phyloP scores from a whole-genome alignment of 495 filamentous ascomycete species.

The Penicillium pancosmium region DNA sequence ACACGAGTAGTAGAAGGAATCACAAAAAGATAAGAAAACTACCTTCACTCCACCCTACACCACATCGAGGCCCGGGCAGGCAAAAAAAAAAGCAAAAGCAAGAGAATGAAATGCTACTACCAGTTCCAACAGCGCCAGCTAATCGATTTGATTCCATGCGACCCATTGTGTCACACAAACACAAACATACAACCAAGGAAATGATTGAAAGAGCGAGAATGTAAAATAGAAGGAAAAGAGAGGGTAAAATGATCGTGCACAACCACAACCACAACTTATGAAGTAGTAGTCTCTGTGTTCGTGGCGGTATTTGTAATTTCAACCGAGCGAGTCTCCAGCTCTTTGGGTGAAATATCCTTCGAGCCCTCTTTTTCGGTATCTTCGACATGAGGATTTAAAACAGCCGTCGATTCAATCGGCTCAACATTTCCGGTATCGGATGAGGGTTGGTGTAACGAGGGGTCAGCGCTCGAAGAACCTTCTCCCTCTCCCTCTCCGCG shows the following conservation, averaged over 20 bases:
- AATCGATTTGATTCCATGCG: conserved; percentile 28
- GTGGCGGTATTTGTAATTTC: conserved; percentile 34
- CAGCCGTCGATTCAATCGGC: conserved; percentile 10
- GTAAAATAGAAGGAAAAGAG: conserved; percentile 4
- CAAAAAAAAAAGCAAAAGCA: conserved; percentile 4
- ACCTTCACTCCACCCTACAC: too few species aligned
- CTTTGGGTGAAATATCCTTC: conserved; percentile 33
- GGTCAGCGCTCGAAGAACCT: conserved; percentile 30
- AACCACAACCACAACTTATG: conserved; percentile 17
- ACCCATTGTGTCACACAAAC: conserved; percentile 7
- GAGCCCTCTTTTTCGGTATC: conserved; percentile 10
- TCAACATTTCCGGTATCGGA: conserved; percentile 12
- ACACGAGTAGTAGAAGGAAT: conserved; percentile 7
- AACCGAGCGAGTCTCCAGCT: conserved; percentile 44
- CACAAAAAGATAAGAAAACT: neutral
- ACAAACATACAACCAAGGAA: conserved; percentile 4
- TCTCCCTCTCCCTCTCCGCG: conserved; percentile 18
- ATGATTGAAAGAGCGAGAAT: neutral
- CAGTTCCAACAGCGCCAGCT: conserved; percentile 26
- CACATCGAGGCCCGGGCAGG: too few species aligned
- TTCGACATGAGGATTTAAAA: conserved; percentile 14
- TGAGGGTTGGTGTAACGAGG: conserved; percentile 23
- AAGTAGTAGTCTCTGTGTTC: conserved; percentile 36
- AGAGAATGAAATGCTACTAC: conserved; percentile 8
- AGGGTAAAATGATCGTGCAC: conserved; percentile 1